Evolutionary conservation across 164 flowering plant species (phyloP).

Genomic region (Cinnamomum chago): DNA sequence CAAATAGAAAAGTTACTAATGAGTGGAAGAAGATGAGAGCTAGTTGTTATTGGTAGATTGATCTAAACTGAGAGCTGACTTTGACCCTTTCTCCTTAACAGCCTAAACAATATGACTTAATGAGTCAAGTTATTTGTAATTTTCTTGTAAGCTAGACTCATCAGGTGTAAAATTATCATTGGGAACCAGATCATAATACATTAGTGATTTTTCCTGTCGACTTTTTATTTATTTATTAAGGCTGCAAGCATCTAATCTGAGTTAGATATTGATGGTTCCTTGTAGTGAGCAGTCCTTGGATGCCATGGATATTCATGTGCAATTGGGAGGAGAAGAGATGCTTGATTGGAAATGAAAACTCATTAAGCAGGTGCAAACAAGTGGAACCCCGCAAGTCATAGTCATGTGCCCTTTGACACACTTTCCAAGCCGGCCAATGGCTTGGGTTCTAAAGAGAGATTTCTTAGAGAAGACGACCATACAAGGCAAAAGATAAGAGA

Average conservation of each 20-base stretch:
- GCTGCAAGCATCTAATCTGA: neutral
- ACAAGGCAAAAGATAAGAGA: neutral
- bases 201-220: no score
- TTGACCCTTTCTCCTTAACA: no score
- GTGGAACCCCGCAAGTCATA: slow-evolving; percentile 1
- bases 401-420: neutral
- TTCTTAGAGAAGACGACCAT: neutral
- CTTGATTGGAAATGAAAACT: neutral
- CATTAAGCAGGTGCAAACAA: neutral
- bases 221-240: neutral
- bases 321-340: slow-evolving; percentile 1
- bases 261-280: neutral
- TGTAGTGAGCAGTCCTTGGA: neutral
- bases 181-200: no score
- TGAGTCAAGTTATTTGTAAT: no score
- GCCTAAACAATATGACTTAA: no score
- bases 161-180: no score
- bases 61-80: no score
- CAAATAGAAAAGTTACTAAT: no score
- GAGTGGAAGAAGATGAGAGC: no score
- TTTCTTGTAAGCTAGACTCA: no score
- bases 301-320: slow-evolving; percentile 4
- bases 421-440: neutral
- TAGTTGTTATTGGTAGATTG: no score
- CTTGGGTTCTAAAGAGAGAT: neutral